Evolutionary conservation across 2,329 filamentous ascomycete genomes (phyloP).

Genomic region (Ascochyta lentis): DNA sequence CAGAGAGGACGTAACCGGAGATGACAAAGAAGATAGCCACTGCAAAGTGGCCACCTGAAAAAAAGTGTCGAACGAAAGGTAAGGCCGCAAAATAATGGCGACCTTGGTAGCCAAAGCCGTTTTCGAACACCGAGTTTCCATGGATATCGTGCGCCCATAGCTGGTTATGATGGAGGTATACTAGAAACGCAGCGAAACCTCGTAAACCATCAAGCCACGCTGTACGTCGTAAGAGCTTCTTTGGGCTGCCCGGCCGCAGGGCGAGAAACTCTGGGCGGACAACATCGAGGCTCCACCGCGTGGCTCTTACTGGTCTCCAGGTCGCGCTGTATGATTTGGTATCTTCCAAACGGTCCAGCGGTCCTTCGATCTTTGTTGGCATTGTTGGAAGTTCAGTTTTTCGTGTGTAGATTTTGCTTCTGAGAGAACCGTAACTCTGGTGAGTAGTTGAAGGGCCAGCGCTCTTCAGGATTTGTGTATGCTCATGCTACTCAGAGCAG

Average conservation of each 20-base stretch:
- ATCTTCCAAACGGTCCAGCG: conserved; percentile 38
- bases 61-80: conserved; percentile 58
- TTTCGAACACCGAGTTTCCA: conserved; percentile 56
- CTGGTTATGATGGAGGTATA: conserved; percentile 65
- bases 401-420: background rate
- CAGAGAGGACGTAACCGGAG: conserved; percentile 60
- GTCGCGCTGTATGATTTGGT: conserved; percentile 28
- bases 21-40: conserved; percentile 62
- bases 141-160: conserved; percentile 55
- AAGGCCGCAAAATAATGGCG: conserved; percentile 40
- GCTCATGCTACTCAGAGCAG: background rate
- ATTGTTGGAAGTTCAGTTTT: conserved; percentile 21
- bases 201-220: conserved; percentile 66
- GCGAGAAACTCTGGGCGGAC: conserved; percentile 42
- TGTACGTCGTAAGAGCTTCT: conserved; percentile 35
- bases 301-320: conserved; percentile 37
- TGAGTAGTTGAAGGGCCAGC: background rate
- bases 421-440: background rate
- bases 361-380: conserved; percentile 38
- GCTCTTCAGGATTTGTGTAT: background rate
- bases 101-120: conserved; percentile 39
- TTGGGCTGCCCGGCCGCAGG: conserved; percentile 26
- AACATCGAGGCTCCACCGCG: conserved; percentile 40
- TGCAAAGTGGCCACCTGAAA: conserved; percentile 59
- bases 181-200: conserved; percentile 70